Evolutionary conservation across 106 monocot species (phyloP).

Genomic region (Vanilla planifolia): DNA sequence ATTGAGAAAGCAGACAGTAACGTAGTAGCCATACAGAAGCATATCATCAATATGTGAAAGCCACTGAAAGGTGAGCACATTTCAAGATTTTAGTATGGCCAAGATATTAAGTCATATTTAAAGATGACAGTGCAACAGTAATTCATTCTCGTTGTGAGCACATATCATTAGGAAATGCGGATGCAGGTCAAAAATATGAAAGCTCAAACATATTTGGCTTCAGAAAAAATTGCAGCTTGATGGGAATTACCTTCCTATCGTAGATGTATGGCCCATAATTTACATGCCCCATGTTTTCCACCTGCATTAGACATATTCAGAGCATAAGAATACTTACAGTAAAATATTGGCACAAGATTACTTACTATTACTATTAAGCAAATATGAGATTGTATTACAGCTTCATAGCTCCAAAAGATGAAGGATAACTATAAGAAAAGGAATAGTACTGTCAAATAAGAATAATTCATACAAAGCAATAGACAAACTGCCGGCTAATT

Average conservation of each 20-base stretch:
- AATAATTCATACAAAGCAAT: too few species aligned
- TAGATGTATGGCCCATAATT: slow-evolving; percentile 84
- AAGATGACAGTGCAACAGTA: neutral
- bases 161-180: neutral
- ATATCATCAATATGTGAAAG: neutral
- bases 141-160: neutral
- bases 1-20: too few species aligned
- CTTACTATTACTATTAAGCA: too few species aligned
- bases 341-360: too few species aligned
- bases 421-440: too few species aligned
- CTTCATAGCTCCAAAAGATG: too few species aligned
- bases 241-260: slow-evolving; percentile 70
- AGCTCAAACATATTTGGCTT: neutral
- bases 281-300: slow-evolving; percentile 91
- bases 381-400: too few species aligned
- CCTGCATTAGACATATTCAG: slow-evolving; percentile 35
- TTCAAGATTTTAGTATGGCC: neutral
- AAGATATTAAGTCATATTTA: neutral
- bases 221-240: neutral
- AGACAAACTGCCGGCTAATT: too few species aligned
- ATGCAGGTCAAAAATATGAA: neutral
- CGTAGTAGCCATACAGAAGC: too few species aligned
- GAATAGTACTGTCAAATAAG: too few species aligned
- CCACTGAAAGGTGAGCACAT: neutral
- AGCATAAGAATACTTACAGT: neutral